phyloP scores from a whole-genome alignment of 2,329 filamentous ascomycete species.

The Didymella pomorum region DNA sequence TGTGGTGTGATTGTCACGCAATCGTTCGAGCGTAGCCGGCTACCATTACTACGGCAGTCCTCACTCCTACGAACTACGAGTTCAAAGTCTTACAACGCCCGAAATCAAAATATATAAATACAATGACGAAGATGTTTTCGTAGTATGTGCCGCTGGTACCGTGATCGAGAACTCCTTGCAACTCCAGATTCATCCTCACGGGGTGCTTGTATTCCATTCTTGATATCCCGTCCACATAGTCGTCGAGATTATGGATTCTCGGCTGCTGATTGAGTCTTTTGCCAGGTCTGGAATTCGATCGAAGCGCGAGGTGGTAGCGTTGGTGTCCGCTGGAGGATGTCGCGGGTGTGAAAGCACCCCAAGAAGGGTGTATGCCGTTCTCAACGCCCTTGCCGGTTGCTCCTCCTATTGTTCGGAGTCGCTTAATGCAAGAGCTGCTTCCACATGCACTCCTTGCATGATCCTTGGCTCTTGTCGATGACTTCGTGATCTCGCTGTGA shows the following conservation, averaged over 20 bases:
- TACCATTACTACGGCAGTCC: neutral
- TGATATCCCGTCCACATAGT: neutral
- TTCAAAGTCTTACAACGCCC: neutral
- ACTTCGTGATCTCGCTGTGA: constrained; percentile 42
- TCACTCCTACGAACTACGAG: constrained; percentile 7
- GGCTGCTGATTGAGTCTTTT: neutral
- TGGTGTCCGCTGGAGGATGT: neutral
- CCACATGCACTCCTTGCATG: constrained; percentile 44
- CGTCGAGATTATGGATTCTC: neutral
- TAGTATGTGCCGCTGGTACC: neutral
- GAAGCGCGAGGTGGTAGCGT: neutral
- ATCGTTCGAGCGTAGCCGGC: neutral
- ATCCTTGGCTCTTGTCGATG: constrained; percentile 41
- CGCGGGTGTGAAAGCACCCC: neutral
- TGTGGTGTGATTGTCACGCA: neutral
- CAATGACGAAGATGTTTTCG: constrained; percentile 6
- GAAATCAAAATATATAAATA: constrained; percentile 2
- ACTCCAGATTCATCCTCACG: neutral
- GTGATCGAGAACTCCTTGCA: neutral
- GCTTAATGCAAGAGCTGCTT: constrained; percentile 26
- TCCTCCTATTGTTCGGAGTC: neutral
- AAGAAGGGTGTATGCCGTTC: neutral
- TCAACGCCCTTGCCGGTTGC: constrained; percentile 13
- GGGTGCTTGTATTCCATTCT: neutral
- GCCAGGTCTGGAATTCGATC: neutral